Conservation (phyloP, 2,329 filamentous ascomycete genomes). For the Podosphaera leucotricha region DNA sequence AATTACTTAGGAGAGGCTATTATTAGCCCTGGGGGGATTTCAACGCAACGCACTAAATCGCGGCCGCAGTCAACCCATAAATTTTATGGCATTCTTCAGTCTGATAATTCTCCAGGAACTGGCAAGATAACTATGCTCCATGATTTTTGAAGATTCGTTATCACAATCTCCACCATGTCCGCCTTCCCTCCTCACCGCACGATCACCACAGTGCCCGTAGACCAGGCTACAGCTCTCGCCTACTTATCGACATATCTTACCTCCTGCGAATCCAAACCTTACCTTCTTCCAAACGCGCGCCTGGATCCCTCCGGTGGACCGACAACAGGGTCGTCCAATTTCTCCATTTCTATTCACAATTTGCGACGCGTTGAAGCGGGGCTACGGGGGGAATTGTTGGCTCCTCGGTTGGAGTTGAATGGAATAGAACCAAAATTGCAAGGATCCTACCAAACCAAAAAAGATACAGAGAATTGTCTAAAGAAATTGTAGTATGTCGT, state of each 20-base stretch:
- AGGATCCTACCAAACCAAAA: too few relatives aligned
- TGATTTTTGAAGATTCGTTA: not conserved
- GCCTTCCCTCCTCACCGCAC: slow-evolving; percentile 14
- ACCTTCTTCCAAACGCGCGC: slow-evolving; percentile 16
- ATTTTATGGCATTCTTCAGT: too few relatives aligned
- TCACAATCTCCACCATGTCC: slow-evolving; percentile 9
- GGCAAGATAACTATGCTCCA: too few relatives aligned
- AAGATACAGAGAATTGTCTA: too few relatives aligned
- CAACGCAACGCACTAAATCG: too few relatives aligned
- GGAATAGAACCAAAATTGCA: too few relatives aligned
- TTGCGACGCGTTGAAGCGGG: slow-evolving; percentile 27
- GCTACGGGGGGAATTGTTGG: slow-evolving; percentile 25
- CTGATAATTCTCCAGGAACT: too few relatives aligned
- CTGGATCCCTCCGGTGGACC: slow-evolving; percentile 14
- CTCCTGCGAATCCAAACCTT: slow-evolving; percentile 8
- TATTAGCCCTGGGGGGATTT: too few relatives aligned
- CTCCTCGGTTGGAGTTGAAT: slow-evolving; percentile 18
- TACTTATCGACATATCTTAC: slow-evolving; percentile 13
- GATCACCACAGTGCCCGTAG: slow-evolving; percentile 10
- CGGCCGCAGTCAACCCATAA: too few relatives aligned
- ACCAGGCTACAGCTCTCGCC: slow-evolving; percentile 12
- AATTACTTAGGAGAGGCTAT: too few relatives aligned
- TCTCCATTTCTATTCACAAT: slow-evolving; percentile 25
- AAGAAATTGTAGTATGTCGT: too few relatives aligned
- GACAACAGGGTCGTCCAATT: slow-evolving; percentile 9